Evolutionary conservation across 805 yeast genomes (phyloP).

Genomic region (Ogataea pilisensis): DNA sequence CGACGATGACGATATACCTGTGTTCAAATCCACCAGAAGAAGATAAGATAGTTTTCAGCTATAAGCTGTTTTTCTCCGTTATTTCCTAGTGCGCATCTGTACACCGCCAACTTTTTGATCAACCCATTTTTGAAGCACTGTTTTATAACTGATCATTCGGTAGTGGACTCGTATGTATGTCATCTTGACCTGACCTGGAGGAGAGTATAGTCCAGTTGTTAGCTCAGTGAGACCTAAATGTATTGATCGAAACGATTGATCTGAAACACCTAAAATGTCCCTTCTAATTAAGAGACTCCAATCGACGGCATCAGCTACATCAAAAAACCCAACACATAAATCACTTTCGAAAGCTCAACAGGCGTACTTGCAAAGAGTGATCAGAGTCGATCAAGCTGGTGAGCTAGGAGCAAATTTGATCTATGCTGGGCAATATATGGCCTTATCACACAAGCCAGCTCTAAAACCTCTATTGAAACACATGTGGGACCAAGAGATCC

Average conservation of each 20-base stretch:
- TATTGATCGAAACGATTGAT: too few relatives aligned
- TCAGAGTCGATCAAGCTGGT: constrained; percentile 97
- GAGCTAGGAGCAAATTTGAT: constrained; percentile 94
- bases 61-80: too few relatives aligned
- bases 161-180: too few relatives aligned
- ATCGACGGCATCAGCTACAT: constrained; percentile 13
- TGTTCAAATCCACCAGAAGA: constrained; percentile 26
- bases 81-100: too few relatives aligned
- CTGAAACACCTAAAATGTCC: too few relatives aligned
- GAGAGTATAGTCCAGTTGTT: too few relatives aligned
- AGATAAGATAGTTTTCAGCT: too few relatives aligned
- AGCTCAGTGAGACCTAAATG: too few relatives aligned
- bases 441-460: constrained; percentile 66
- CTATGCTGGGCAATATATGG: constrained; percentile 84
- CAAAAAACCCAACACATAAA: constrained; percentile 22
- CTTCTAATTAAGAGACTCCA: constrained; percentile 14
- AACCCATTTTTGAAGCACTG: too few relatives aligned
- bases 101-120: too few relatives aligned
- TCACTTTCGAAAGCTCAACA: constrained; percentile 47
- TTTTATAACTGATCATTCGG: too few relatives aligned
- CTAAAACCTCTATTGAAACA: constrained; percentile 78
- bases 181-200: too few relatives aligned
- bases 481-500: constrained; percentile 98
- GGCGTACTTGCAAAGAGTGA: constrained; percentile 67
- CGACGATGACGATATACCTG: constrained; percentile 29